These are phyloP conservation scores for Oidiodendron maius DNA, from an alignment of 495 filamentous ascomycete species.

Conservation along the genomic window DNA sequence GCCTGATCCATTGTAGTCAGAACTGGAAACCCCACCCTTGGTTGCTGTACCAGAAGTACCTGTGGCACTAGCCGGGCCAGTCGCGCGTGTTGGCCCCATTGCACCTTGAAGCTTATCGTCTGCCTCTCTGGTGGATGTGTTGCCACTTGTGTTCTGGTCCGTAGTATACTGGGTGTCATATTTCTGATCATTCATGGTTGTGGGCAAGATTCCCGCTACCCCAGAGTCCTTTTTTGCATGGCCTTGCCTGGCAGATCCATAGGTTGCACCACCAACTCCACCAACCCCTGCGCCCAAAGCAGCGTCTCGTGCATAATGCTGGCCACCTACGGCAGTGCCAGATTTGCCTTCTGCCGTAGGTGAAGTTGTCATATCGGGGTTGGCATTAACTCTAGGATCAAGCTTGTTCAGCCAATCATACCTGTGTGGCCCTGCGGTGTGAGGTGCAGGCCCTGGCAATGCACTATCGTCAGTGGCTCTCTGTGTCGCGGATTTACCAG, in stretches of 20 bases:
- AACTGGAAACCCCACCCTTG: too few species aligned
- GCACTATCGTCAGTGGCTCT: not conserved
- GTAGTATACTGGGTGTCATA: too few species aligned
- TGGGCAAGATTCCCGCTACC: slow-evolving; percentile 7
- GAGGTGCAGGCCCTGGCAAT: slow-evolving; percentile 15
- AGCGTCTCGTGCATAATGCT: not conserved
- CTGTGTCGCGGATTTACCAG: not conserved
- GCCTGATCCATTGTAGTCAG: not conserved
- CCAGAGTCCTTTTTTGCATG: slow-evolving; percentile 6
- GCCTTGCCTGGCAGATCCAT: slow-evolving; percentile 9
- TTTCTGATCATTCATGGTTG: slow-evolving; percentile 18
- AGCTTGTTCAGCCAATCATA: slow-evolving; percentile 28
- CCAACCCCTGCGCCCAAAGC: slow-evolving; percentile 10
- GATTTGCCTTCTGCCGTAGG: slow-evolving; percentile 6
- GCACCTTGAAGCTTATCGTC: slow-evolving; percentile 3
- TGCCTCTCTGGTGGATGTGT: slow-evolving; percentile 18
- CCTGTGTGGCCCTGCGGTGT: slow-evolving; percentile 32
- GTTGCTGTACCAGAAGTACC: too few species aligned
- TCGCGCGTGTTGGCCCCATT: slow-evolving; percentile 15
- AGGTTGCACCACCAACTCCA: slow-evolving; percentile 6
- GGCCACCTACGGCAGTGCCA: not conserved
- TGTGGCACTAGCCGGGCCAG: too few species aligned
- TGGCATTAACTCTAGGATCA: slow-evolving; percentile 30
- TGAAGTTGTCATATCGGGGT: slow-evolving; percentile 11
- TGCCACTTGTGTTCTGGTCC: too few species aligned